Conservation (phyloP, 768 basidiomycete species). For the Termitomyces titanicus region DNA sequence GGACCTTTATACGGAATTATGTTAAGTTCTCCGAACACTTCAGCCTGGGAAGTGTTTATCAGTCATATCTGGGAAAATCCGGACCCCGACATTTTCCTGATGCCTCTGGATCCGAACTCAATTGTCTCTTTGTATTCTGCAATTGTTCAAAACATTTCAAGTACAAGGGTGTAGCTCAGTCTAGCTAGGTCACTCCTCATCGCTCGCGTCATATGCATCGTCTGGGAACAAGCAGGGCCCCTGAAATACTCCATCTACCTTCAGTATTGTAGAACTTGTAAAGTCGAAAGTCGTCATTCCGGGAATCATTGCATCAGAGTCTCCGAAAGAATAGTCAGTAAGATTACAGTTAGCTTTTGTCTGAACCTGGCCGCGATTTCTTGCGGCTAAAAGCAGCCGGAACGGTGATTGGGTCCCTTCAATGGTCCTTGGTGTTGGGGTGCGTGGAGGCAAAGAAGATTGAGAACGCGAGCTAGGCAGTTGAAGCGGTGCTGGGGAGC, state of each 20-base stretch:
- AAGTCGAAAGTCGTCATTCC: not conserved
- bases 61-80: too few species aligned
- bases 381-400: constrained; percentile 6
- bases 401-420: constrained; percentile 7
- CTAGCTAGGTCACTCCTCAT: constrained; percentile 10
- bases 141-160: not conserved
- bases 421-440: constrained; percentile 1
- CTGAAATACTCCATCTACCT: constrained; percentile 26
- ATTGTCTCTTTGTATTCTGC: not conserved
- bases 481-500: not conserved
- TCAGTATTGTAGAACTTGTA: constrained; percentile 8
- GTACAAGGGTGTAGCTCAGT: not conserved
- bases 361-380: not conserved
- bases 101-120: not conserved
- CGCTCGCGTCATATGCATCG: constrained; percentile 10
- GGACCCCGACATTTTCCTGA: too few species aligned
- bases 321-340: not conserved
- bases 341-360: not conserved
- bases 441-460: not conserved
- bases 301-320: not conserved
- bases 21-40: too few species aligned
- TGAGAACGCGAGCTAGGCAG: not conserved
- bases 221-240: constrained; percentile 32
- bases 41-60: too few species aligned
- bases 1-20: too few species aligned